Evolutionary conservation across 2,329 filamentous ascomycete species (phyloP).

Genomic region (Diaporthe sp.): DNA sequence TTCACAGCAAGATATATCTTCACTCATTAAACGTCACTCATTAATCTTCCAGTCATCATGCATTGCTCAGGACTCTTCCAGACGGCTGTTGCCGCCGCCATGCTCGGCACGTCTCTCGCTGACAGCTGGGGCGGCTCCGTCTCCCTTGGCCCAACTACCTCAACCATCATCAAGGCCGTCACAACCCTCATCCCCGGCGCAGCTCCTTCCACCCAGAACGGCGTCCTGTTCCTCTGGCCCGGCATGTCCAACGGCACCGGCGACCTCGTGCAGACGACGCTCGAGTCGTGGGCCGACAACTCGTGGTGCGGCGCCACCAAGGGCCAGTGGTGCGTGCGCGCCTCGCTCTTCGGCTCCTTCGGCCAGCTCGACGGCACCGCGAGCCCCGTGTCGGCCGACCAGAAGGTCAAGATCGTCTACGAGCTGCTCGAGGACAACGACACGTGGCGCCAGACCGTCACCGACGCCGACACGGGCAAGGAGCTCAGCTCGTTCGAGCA

Average conservation of each 20-base stretch:
- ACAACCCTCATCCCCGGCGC: constrained; percentile 57
- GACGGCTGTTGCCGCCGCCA: constrained; percentile 5
- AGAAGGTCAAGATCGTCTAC: constrained; percentile 45
- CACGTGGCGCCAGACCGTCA: constrained; percentile 49
- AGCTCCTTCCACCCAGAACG: constrained; percentile 54
- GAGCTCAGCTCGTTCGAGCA: constrained; percentile 51
- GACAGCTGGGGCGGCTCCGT: constrained; percentile 38
- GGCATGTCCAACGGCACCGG: constrained; percentile 62
- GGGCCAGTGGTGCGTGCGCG: constrained; percentile 57
- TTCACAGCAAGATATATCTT: not conserved
- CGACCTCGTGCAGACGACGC: constrained; percentile 57
- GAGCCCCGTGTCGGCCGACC: constrained; percentile 26
- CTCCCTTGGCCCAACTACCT: constrained; percentile 38
- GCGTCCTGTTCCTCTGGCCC: constrained; percentile 58
- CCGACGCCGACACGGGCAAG: constrained; percentile 53
- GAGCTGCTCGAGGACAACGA: constrained; percentile 44
- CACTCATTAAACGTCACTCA: constrained; percentile 2
- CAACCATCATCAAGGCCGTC: constrained; percentile 53
- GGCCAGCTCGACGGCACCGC: constrained; percentile 53
- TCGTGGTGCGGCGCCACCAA: constrained; percentile 56
- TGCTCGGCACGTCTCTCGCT: not conserved
- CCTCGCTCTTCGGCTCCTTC: constrained; percentile 57
- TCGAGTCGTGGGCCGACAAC: constrained; percentile 58
- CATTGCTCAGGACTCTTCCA: constrained; percentile 13
- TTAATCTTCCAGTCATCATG: not conserved